phyloP scores from a whole-genome alignment of 345 rosid genomes.

The Bruguiera gymnorhiza region DNA sequence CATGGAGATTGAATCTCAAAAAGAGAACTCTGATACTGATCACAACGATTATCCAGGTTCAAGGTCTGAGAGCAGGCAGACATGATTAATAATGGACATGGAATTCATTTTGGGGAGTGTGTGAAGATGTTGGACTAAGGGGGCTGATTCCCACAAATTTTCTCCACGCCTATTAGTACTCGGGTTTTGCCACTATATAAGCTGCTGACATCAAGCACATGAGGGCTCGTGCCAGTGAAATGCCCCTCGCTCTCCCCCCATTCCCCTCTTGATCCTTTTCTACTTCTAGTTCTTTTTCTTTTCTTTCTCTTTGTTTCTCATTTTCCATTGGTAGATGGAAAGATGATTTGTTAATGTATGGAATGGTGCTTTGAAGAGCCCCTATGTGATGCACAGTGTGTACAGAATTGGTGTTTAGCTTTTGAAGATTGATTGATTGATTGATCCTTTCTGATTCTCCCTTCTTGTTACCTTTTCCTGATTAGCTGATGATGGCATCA shows the following conservation, averaged over 20 bases:
- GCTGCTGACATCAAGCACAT: conserved; percentile 42
- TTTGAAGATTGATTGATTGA: conserved; percentile 7
- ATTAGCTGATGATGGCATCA: too few species aligned
- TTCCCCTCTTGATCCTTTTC: not conserved
- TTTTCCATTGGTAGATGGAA: conserved; percentile 23
- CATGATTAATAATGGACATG: conserved; percentile 3
- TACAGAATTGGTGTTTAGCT: conserved; percentile 22
- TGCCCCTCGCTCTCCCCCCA: too few species aligned
- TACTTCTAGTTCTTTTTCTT: not conserved
- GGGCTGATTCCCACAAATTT: conserved; percentile 14
- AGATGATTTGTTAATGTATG: conserved; percentile 37
- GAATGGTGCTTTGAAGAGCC: conserved; percentile 20
- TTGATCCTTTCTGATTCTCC: conserved; percentile 4
- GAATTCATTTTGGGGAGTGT: not conserved
- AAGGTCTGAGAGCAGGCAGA: conserved; percentile 57
- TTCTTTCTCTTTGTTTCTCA: not conserved
- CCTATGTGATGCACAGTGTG: conserved; percentile 21
- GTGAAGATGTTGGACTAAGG: not conserved
- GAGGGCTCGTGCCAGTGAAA: too few species aligned
- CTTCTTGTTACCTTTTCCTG: too few species aligned
- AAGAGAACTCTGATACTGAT: conserved; percentile 76
- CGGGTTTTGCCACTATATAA: conserved; percentile 20
- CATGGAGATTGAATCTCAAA: conserved; percentile 66
- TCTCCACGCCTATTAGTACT: conserved; percentile 10
- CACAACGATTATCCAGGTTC: conserved; percentile 52